Percentiles rank a stretch among this genome's conserved stretches.
Conservation (phyloP, 2,329 filamentous ascomycete species). For the Diplodia mutila region DNA sequence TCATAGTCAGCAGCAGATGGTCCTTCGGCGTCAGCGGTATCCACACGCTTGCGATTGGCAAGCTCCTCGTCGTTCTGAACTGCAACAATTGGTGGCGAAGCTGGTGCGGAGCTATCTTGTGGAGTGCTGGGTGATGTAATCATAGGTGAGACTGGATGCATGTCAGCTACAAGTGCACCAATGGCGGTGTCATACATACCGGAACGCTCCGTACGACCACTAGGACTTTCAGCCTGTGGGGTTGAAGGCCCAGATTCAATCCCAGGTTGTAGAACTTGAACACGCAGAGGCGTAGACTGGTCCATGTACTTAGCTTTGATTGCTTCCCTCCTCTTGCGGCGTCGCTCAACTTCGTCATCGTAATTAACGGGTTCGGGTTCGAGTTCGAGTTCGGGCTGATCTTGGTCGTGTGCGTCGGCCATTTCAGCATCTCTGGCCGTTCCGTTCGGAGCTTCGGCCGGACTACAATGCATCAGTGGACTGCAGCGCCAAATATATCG, state of each 20-base stretch:
- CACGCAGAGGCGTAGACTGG: conserved; percentile 71
- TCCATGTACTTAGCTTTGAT: conserved; percentile 79
- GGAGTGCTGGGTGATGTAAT: conserved; percentile 43
- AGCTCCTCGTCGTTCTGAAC: conserved; percentile 47
- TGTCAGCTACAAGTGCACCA: background rate
- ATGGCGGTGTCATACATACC: conserved; percentile 42
- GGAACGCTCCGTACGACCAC: conserved; percentile 38
- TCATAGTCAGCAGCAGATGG: conserved; percentile 94
- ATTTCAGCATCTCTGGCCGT: background rate
- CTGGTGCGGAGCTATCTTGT: conserved; percentile 43
- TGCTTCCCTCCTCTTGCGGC: conserved; percentile 81
- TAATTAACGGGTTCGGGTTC: conserved; percentile 58
- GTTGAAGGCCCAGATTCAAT: conserved; percentile 62
- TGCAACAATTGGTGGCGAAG: conserved; percentile 44
- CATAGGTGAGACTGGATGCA: conserved; percentile 35
- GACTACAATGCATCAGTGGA: background rate
- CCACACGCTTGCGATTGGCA: conserved; percentile 37
- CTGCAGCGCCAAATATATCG: background rate
- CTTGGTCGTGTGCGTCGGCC: conserved; percentile 49
- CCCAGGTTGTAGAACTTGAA: conserved; percentile 71
- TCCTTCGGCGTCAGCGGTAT: conserved; percentile 61
- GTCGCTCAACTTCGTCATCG: conserved; percentile 80
- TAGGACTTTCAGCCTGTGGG: conserved; percentile 52
- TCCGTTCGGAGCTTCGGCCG: conserved; percentile 1
- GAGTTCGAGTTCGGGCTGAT: conserved; percentile 51